Base-by-base conservation (phyloP, 495 filamentous ascomycete genomes). In the Penicillium chermesinum region DNA sequence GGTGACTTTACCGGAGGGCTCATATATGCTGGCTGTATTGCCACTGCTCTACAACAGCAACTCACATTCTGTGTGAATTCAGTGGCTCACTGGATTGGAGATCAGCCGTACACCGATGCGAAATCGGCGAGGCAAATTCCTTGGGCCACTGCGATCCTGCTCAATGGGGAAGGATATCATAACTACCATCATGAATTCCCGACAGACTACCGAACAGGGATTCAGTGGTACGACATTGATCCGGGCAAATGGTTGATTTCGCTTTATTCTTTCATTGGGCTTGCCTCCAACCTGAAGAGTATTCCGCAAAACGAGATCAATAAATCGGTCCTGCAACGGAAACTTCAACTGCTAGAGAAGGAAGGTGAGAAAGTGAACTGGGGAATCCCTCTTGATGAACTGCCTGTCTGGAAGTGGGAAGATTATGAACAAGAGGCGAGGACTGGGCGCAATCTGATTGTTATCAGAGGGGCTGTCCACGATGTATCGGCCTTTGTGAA, bases 131-230 rank as follows among this genome's bases (percentile, higher is more conserved):
- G 91, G 53, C 88, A 97, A 61, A 88, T 94, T 67, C 78, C 91
- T 59, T 81, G 95, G 64, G 95, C 91, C 32, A 90, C 13, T 17
- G 3, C 36, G 6, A 2, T 46, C 1, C 35, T 17, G 12, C 18
- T 46, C 3, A 10, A 10, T 17, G 91, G 91, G 25, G 91, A 96
- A 67, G 91, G 91, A 38, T 96, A 96, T 73, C 89, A 96, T 77
- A 95, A 94, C 74, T 96, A 95, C 80, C 91, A 96, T 75, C 91
- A 96, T 75, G 91, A 96, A 65, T 96, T 96, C 73, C 91, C 91
- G 37, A 91, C 86, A 13, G 91, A 96, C 68, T 96, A 95, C 82
- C 88, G 91, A 62, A 96, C 95, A 69, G 91, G 89, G 30, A 89
- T 95, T 53, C 75, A 93, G 61, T 95, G 88, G 87, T 85, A 85